A percentile compares a stretch with the other conserved stretches of the same genome.
phyloP scores from a whole-genome alignment of 2,329 filamentous ascomycete genomes.

The Paraphoma chrysanthemicola region DNA sequence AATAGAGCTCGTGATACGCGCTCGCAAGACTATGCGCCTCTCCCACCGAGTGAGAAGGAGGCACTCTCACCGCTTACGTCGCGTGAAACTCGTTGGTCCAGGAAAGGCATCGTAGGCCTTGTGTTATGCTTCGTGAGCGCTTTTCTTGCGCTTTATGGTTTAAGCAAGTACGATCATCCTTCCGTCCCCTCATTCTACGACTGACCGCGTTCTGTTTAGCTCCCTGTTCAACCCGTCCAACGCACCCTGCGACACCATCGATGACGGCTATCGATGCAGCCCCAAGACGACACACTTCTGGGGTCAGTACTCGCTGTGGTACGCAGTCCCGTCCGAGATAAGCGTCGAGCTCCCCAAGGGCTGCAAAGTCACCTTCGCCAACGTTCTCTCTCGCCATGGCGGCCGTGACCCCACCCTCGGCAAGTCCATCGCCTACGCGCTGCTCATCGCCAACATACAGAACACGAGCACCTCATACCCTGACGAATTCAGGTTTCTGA shows the following conservation, averaged over 20 bases:
- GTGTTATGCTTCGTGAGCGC: slow-evolving; percentile 24
- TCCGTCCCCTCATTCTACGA: neutral
- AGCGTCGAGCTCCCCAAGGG: slow-evolving; percentile 64
- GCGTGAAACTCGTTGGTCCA: slow-evolving; percentile 15
- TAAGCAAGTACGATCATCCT: slow-evolving; percentile 28
- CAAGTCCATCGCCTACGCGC: slow-evolving; percentile 70
- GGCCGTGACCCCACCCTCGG: slow-evolving; percentile 77
- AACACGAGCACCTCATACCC: slow-evolving; percentile 62
- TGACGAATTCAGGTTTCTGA: slow-evolving; percentile 72
- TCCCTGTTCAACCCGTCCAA: slow-evolving; percentile 17
- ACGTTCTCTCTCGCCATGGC: slow-evolving; percentile 83
- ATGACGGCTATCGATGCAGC: slow-evolving; percentile 69
- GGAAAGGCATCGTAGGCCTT: slow-evolving; percentile 15
- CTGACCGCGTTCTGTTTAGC: slow-evolving; percentile 22
- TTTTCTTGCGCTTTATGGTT: slow-evolving; percentile 29
- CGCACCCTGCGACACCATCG: slow-evolving; percentile 59
- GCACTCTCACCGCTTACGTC: slow-evolving; percentile 22
- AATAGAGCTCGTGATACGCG: slow-evolving; percentile 34
- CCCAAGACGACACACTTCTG: slow-evolving; percentile 70
- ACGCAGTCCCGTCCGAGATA: slow-evolving; percentile 73
- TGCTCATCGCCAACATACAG: slow-evolving; percentile 72
- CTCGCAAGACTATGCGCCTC: slow-evolving; percentile 30
- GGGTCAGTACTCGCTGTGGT: slow-evolving; percentile 91
- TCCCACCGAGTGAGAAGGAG: slow-evolving; percentile 43
- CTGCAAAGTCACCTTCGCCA: slow-evolving; percentile 81